Evolutionary conservation across 1,284 basidiomycete species (phyloP), one percentile per base, ranked within the genome.

Genomic region (Cystobasidium pallidum): DNA sequence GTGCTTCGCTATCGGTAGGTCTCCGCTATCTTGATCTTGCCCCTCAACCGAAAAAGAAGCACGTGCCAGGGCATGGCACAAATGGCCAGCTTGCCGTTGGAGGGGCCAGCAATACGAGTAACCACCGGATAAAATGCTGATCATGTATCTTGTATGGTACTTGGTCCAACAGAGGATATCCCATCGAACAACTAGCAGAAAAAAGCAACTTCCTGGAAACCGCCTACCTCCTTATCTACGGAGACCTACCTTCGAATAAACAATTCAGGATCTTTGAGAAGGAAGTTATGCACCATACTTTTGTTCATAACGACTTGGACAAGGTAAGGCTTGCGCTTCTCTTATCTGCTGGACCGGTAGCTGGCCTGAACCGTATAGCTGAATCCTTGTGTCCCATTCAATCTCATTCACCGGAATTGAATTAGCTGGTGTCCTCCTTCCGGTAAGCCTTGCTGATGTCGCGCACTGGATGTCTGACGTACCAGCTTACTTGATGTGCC

Each of bases 151-250:
- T n/a, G n/a, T n/a, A n/a, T n/a, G n/a, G n/a, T n/a, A n/a, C n/a
- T n/a, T 39, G 13, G 39, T 51, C 24, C 7, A 30, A 47, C 49
- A 90, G 91, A 82, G 92, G 92, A n/a, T 93, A 92, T 80, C 91
- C 92, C 10, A 94, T 94, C 75, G 92, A 94, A 79, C 89, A 93
- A 79, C 86, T 94, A 30, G 91, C 91, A 0, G 81, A 87, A 54
- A 85, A 87, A 70, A 91, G 89, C 0, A 86, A 85, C 1, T 92
- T 92, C 82, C 84, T 93, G 39, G 91, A 94, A 79, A 86, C 45
- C 21, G 41, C 73, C 24, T 66, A 67, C 7, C 62, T 72, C 17
- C 57, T 67, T n/a, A 88, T 92, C 41, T 94, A 92, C 77, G 92
- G 91, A 24, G 84, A 86, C 17, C 84, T 94, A n/a, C 92, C 92